Evolutionary conservation across 768 basidiomycete genomes (phyloP).

Genomic region (Mycena haematopus): DNA sequence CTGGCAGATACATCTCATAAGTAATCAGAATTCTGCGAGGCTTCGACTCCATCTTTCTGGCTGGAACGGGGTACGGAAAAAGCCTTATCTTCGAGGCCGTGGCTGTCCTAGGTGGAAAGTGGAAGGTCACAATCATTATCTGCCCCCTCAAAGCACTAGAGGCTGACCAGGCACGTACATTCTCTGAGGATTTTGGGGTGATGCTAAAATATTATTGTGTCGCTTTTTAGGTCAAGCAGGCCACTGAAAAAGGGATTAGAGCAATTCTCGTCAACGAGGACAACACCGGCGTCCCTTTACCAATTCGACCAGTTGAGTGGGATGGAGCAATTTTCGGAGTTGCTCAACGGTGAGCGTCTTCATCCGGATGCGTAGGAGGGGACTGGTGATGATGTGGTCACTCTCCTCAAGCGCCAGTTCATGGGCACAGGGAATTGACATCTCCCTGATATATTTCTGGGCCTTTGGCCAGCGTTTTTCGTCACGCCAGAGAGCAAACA

Average conservation of each 20-base stretch:
- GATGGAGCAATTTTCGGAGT: too few relatives aligned
- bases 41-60: neutral
- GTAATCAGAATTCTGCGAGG: neutral
- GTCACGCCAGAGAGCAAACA: slow-evolving; percentile 20
- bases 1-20: neutral
- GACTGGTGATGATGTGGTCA: slow-evolving; percentile 16
- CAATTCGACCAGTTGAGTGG: too few relatives aligned
- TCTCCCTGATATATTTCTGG: slow-evolving; percentile 6
- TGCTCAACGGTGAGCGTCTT: too few relatives aligned
- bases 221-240: neutral
- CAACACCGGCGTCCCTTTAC: neutral
- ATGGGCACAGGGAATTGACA: slow-evolving; percentile 13
- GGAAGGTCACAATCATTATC: neutral
- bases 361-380: neutral
- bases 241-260: neutral
- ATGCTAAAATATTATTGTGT: too few relatives aligned
- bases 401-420: slow-evolving; percentile 23
- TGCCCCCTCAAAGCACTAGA: neutral
- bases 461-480: neutral
- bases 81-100: neutral
- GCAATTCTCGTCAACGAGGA: neutral
- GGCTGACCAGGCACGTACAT: neutral
- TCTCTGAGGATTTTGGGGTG: neutral
- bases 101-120: neutral
- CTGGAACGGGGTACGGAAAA: neutral